These are phyloP conservation scores for Kazachstania sp. DNA, from an alignment of 1,139 yeast genomes.

Conservation along the genomic window DNA sequence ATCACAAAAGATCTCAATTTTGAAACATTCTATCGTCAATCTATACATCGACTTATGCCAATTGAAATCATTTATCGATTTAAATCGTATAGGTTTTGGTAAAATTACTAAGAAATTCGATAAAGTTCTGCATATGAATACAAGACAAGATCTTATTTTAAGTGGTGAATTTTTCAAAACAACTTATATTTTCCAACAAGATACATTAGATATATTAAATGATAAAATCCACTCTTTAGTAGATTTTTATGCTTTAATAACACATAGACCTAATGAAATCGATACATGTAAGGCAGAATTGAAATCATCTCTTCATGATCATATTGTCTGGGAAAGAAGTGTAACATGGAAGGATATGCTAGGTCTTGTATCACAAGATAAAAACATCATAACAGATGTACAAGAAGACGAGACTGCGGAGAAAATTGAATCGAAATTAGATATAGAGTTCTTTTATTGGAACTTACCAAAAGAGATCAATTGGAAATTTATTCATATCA, in stretches of 20 bases:
- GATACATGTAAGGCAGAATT: constrained; percentile 36
- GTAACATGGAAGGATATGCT: constrained; percentile 69
- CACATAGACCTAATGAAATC: constrained; percentile 25
- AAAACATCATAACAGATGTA: constrained; percentile 24
- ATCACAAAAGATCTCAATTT: constrained; percentile 38
- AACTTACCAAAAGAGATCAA: constrained; percentile 32
- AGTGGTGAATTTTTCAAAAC: constrained; percentile 37
- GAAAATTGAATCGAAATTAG: constrained; percentile 15
- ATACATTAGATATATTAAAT: constrained; percentile 40
- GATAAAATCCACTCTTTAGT: constrained; percentile 41
- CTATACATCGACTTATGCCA: constrained; percentile 55
- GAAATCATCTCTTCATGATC: constrained; percentile 57
- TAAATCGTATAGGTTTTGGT: constrained; percentile 58
- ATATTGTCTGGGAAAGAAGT: constrained; percentile 68
- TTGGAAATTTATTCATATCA: constrained; percentile 32
- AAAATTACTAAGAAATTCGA: constrained; percentile 66
- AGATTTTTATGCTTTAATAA: constrained; percentile 39
- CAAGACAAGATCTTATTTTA: constrained; percentile 40
- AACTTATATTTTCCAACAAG: constrained; percentile 40
- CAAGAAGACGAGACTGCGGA: constrained; percentile 14
- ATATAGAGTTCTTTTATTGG: constrained; percentile 29
- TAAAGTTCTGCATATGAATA: constrained; percentile 45
- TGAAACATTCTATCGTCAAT: constrained; percentile 50
- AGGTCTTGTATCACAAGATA: constrained; percentile 46
- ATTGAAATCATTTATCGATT: constrained; percentile 55